Conservation (phyloP, 2,329 filamentous ascomycete species). For the Boeremia exigua region DNA sequence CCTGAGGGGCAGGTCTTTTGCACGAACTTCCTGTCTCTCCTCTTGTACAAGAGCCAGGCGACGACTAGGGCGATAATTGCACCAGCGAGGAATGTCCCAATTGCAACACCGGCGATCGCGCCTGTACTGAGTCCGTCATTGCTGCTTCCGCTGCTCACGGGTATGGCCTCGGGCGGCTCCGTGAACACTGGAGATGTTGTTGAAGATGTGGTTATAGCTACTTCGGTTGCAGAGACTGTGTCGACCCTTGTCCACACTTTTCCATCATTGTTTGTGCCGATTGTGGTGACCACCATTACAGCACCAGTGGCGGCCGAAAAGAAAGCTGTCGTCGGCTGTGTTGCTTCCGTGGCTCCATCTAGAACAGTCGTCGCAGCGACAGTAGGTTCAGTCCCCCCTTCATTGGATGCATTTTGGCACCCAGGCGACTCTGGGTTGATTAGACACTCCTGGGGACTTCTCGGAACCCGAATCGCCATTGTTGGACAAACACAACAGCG, state of each 20-base stretch:
- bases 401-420: no score
- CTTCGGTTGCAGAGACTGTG: neutral
- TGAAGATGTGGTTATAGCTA: neutral
- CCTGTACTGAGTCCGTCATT: constrained; percentile 5
- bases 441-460: neutral
- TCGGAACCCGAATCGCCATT: neutral
- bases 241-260: neutral
- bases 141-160: neutral
- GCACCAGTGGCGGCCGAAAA: neutral
- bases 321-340: neutral
- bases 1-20: constrained; percentile 8
- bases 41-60: constrained; percentile 41
- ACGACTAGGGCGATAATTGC: constrained; percentile 37
- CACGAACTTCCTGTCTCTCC: constrained; percentile 20
- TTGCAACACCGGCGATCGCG: constrained; percentile 15
- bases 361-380: neutral
- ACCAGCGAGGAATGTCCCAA: constrained; percentile 27
- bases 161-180: neutral
- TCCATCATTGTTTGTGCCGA: neutral
- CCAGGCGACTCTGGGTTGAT: no score
- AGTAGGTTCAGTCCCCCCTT: neutral
- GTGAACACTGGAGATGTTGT: neutral
- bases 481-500: no score
- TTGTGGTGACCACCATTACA: neutral
- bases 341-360: neutral